phyloP scores from a whole-genome alignment of 1,284 basidiomycete genomes.

The Papiliotrema laurentii region DNA sequence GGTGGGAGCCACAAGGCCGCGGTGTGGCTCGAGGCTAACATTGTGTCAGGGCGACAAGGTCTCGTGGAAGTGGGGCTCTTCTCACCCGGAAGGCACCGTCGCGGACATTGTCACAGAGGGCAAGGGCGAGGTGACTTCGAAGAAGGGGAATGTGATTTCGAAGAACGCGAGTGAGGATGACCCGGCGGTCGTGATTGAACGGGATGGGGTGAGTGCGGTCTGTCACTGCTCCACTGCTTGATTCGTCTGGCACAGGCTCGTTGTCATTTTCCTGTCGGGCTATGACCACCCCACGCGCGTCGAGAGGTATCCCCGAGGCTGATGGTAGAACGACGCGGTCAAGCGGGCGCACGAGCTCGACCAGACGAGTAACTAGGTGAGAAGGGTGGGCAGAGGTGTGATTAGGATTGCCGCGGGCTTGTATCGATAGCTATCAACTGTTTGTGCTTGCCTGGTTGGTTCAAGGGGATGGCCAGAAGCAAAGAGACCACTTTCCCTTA shows the following conservation, averaged over 20 bases:
- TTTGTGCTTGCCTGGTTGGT: too few species aligned
- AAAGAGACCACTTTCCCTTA: too few species aligned
- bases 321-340: constrained; percentile 5
- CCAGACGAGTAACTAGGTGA: constrained; percentile 3
- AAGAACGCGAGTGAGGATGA: constrained; percentile 41
- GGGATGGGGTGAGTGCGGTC: constrained; percentile 27
- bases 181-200: constrained; percentile 39
- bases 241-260: neutral
- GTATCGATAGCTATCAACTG: too few species aligned
- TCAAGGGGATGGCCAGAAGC: too few species aligned
- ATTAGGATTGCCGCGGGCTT: too few species aligned
- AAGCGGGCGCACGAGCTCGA: constrained; percentile 8
- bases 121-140: constrained; percentile 32
- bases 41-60: constrained; percentile 34
- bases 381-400: neutral
- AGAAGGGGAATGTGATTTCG: constrained; percentile 36
- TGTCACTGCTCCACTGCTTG: neutral
- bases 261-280: neutral
- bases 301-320: too few species aligned
- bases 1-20: neutral
- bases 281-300: too few species aligned
- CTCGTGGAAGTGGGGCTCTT: constrained; percentile 40
- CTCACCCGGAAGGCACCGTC: constrained; percentile 37
- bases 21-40: neutral
- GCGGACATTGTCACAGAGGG: constrained; percentile 32